Conservation (phyloP, 148 eudicot genomes). For the Vaccinium macrocarpon region DNA sequence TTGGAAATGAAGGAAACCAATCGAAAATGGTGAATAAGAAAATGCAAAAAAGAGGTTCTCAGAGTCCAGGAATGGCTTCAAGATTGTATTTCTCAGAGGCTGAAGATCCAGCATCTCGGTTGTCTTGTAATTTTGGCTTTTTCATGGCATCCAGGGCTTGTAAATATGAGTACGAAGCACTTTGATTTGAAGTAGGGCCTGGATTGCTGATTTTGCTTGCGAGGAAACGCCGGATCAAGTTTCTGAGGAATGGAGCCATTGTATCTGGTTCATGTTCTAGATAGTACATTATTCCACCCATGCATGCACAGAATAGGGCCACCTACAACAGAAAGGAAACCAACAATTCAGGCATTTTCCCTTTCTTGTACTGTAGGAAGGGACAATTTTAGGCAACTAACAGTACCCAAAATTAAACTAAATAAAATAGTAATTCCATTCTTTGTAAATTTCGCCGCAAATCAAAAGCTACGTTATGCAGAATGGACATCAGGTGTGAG, state of each 20-base stretch:
- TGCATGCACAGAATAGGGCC: slow-evolving; percentile 86
- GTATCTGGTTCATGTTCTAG: slow-evolving; percentile 91
- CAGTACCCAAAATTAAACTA: neutral
- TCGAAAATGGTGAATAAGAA: slow-evolving; percentile 17
- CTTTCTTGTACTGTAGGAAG: neutral
- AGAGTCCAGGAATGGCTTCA: slow-evolving; percentile 87
- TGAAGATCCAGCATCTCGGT: slow-evolving; percentile 38
- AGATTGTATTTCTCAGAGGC: slow-evolving; percentile 67
- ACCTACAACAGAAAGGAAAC: slow-evolving; percentile 42
- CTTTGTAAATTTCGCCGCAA: neutral
- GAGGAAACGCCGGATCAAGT: slow-evolving; percentile 80
- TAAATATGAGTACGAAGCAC: slow-evolving; percentile 61
- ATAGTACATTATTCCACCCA: slow-evolving; percentile 96
- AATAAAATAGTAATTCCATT: neutral
- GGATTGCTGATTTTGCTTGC: slow-evolving; percentile 89
- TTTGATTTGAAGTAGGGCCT: slow-evolving; percentile 47
- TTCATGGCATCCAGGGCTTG: slow-evolving; percentile 59
- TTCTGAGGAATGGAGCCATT: slow-evolving; percentile 90
- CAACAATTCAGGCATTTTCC: neutral
- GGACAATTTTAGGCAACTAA: neutral
- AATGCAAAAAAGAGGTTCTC: slow-evolving; percentile 25
- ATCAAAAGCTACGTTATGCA: neutral
- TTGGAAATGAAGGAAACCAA: slow-evolving; percentile 9
- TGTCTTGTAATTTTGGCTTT: slow-evolving; percentile 40
- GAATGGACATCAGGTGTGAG: neutral